These are phyloP conservation scores for Cucumis cinereus DNA, from an alignment of 306 rosid genomes.

Conservation along the genomic window DNA sequence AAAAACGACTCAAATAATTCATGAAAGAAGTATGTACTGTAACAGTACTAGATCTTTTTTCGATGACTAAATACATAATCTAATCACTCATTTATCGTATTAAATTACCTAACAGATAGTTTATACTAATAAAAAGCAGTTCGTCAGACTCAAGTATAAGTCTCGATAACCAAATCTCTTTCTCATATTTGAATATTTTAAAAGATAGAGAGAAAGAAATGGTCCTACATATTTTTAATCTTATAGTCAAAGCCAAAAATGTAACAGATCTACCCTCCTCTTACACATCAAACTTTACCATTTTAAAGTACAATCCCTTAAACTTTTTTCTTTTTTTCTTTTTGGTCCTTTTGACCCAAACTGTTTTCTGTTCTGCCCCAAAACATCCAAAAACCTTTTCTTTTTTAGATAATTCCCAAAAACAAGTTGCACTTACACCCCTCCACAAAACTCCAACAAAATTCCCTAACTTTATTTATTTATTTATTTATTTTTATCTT, in stretches of 20 bases:
- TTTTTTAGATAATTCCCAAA: not conserved
- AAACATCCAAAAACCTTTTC: not conserved
- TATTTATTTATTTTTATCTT: not conserved
- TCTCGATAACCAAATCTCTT: not conserved
- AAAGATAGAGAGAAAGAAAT: not conserved
- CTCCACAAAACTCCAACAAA: not conserved
- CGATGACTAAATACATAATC: too few species aligned
- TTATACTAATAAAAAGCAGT: too few species aligned
- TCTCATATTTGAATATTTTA: not conserved
- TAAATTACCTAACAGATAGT: too few species aligned
- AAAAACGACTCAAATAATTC: too few species aligned
- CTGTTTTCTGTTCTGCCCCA: not conserved
- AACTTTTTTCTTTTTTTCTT: not conserved
- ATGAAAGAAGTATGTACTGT: too few species aligned
- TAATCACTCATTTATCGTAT: too few species aligned
- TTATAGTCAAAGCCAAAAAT: not conserved
- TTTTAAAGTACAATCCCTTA: not conserved
- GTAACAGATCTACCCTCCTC: not conserved
- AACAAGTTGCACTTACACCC: not conserved
- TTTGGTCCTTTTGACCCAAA: not conserved
- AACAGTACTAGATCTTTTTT: too few species aligned
- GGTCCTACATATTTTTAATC: not conserved
- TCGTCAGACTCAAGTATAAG: too few species aligned
- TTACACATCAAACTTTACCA: not conserved
- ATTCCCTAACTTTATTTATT: not conserved